These are phyloP conservation scores for Colletotrichum neosansevieriae DNA, from an alignment of 2,329 filamentous ascomycete genomes.

Conservation along the genomic window DNA sequence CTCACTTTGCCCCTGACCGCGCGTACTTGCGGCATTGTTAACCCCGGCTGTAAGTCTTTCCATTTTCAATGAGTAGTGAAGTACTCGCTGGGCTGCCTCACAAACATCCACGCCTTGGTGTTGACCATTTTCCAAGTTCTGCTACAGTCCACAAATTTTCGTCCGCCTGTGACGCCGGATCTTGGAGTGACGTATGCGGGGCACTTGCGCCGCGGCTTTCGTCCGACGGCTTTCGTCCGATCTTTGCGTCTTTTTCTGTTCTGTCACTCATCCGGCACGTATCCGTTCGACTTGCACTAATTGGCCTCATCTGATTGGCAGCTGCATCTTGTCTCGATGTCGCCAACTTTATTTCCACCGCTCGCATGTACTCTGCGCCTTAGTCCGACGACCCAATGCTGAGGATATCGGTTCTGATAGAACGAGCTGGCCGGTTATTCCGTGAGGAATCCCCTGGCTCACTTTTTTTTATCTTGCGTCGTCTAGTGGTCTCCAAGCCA, in stretches of 20 bases:
- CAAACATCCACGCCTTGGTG: conserved; percentile 5
- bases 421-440: conserved; percentile 58
- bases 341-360: conserved; percentile 5
- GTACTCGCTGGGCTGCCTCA: conserved; percentile 35
- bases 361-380: conserved; percentile 71
- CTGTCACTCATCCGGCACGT: conserved; percentile 5
- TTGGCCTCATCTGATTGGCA: conserved; percentile 26
- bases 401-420: conserved; percentile 72
- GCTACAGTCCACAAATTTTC: not conserved
- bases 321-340: conserved; percentile 13
- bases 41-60: not conserved
- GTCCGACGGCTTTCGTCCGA: conserved; percentile 2
- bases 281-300: conserved; percentile 11
- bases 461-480: conserved; percentile 66
- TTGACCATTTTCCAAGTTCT: conserved; percentile 1
- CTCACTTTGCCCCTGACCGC: not conserved
- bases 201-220: conserved; percentile 15
- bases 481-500: conserved; percentile 71
- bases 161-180: conserved; percentile 8
- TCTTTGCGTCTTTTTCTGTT: conserved; percentile 6
- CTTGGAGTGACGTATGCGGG: conserved; percentile 39
- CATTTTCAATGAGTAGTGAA: not conserved
- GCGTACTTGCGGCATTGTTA: conserved; percentile 26
- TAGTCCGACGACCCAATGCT: conserved; percentile 73
- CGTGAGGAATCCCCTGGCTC: conserved; percentile 24